phyloP scores from a whole-genome alignment of 176 grass and related monocot species.

The Oryza meyeriana region DNA sequence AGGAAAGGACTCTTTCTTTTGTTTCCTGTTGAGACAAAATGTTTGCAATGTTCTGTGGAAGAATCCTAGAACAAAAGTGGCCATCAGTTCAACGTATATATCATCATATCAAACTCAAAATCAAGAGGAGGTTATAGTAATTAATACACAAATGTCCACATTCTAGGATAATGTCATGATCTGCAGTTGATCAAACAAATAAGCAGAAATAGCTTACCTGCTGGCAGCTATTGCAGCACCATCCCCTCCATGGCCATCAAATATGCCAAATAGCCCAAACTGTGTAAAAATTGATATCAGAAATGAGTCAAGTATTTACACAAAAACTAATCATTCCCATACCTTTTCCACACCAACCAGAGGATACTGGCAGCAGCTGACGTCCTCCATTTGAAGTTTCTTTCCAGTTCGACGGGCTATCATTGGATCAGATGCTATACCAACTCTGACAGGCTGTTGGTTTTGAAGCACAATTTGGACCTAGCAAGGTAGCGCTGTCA shows the following conservation, averaged over 20 bases:
- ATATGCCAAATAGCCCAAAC: slow-evolving; percentile 71
- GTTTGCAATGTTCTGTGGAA: slow-evolving; percentile 57
- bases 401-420: slow-evolving; percentile 52
- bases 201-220: slow-evolving; percentile 43
- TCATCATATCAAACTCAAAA: not conserved
- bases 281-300: slow-evolving; percentile 27
- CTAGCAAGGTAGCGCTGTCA: slow-evolving; percentile 20
- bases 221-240: slow-evolving; percentile 57
- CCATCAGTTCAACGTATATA: slow-evolving; percentile 14
- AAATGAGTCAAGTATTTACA: slow-evolving; percentile 2
- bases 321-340: not conserved
- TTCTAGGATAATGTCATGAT: slow-evolving; percentile 4
- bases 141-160: not conserved
- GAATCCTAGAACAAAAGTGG: slow-evolving; percentile 41
- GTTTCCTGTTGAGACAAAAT: slow-evolving; percentile 53
- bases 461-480: slow-evolving; percentile 44
- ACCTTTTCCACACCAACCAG: slow-evolving; percentile 58
- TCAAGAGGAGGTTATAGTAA: not conserved
- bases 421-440: slow-evolving; percentile 79
- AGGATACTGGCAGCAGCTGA: slow-evolving; percentile 55
- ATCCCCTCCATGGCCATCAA: slow-evolving; percentile 77
- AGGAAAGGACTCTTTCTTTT: slow-evolving; percentile 46
- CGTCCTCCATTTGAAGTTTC: slow-evolving; percentile 67
- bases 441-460: slow-evolving; percentile 51
- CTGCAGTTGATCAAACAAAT: slow-evolving; percentile 16